Base-by-base conservation (phyloP, 352 stramenopile genomes). In the Globisporangium barbulae region DNA sequence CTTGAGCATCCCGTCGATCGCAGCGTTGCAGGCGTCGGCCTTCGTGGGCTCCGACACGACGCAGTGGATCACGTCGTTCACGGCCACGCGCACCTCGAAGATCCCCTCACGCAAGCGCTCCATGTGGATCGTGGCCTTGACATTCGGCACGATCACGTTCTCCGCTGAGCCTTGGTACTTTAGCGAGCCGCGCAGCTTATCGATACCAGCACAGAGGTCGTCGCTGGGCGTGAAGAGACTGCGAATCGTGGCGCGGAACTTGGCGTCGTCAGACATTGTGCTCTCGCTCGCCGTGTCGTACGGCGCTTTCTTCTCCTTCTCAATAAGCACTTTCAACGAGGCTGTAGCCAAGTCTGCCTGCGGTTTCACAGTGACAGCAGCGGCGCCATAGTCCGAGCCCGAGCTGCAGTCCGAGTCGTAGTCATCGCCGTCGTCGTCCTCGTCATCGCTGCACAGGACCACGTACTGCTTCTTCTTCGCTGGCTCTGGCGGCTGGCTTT, bases 191-290 rank as follows among this genome's bases (percentile, higher is more conserved):
- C 81, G 75, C 10, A 92, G 73, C 21, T 42, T 53, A 19, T 78
- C 72, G 50, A 94, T 91, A 9, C 76, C 78, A 9, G 68, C 62
- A 64, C 82, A 94, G 17, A 92, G 58, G 4, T 82, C 76, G 65
- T 94, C 81, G 41, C 61, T 53, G 37, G 74, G 73, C 15, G 83
- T 94, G 58, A 94, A 92, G 2, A 94, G 65, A 74, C 85, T 91
- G 37, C 85, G 78, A 35, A 94, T 86, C 28, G 77, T 68, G 7
- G 85, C 85, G 8, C 85, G 81, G 39, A 91, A 88, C 61, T 69
- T 78, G 2, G 73, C 74, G 44, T 90, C 83, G 61, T 90, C 77
- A 0, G 77, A 65, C 1, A 17, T 28, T 21, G 44, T 54, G 5
- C 58, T 72, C 56, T 94, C 85, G 0, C 76, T 84, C 13, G 70